Conservation (phyloP, 2,329 filamentous ascomycete genomes). For the Clathrospora elynae region DNA sequence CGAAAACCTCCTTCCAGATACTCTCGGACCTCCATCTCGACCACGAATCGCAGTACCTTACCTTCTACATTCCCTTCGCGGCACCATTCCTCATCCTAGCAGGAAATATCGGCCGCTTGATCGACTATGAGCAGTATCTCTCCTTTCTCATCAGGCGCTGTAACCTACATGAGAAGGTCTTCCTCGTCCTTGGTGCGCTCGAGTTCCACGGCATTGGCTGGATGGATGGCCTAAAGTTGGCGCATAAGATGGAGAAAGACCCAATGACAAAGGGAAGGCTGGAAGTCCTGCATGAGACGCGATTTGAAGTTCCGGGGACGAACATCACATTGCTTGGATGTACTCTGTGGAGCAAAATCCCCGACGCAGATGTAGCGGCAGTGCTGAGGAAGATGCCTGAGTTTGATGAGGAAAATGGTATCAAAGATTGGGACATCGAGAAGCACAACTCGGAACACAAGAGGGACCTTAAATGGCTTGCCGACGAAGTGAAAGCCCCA, state of each 20-base stretch:
- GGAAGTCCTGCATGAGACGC: conserved; percentile 52
- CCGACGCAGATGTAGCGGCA: conserved; percentile 44
- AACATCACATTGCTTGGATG: conserved; percentile 61
- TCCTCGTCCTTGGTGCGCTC: conserved; percentile 34
- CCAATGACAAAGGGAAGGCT: conserved; percentile 43
- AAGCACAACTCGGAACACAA: conserved; percentile 57
- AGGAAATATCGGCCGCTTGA: conserved; percentile 39
- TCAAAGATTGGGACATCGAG: conserved; percentile 58
- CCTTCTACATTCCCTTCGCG: conserved; percentile 38
- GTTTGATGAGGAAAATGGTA: conserved; percentile 54
- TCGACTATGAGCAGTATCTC: conserved; percentile 40
- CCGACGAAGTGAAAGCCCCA: conserved; percentile 43
- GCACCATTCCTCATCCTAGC: conserved; percentile 39
- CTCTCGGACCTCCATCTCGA: conserved; percentile 43
- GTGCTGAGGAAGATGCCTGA: conserved; percentile 58
- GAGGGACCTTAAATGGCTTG: conserved; percentile 59
- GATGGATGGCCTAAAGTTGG: conserved; percentile 33
- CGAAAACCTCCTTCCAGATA: conserved; percentile 38
- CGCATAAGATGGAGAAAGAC: conserved; percentile 37
- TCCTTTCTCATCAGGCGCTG: conserved; percentile 37
- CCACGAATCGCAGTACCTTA: conserved; percentile 37
- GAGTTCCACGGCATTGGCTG: conserved; percentile 37
- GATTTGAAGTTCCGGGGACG: conserved; percentile 50
- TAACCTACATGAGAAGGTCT: conserved; percentile 39
- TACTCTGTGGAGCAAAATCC: conserved; percentile 62